Evolutionary conservation across 345 rosid genomes (phyloP).

Genomic region (Lepidium sativum): DNA sequence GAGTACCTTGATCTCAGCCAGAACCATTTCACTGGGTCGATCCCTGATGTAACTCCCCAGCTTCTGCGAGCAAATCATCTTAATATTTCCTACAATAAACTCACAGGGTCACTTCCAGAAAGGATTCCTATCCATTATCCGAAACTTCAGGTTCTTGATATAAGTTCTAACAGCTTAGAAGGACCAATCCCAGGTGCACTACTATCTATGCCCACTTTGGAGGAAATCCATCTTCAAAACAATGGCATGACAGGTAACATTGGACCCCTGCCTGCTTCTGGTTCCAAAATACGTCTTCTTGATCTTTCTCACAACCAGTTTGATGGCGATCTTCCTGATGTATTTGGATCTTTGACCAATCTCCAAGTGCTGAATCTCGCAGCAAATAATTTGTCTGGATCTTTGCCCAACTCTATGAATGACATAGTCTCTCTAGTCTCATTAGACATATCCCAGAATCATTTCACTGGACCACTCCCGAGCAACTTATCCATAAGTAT

Average conservation of each 20-base stretch:
- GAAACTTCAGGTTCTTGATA: slow-evolving; percentile 78
- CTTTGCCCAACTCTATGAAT: slow-evolving; percentile 71
- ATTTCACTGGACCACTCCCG: slow-evolving; percentile 71
- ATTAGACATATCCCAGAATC: slow-evolving; percentile 74
- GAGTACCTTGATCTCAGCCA: slow-evolving; percentile 88
- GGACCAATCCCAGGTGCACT: slow-evolving; percentile 58
- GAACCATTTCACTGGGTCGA: slow-evolving; percentile 59
- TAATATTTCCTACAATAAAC: slow-evolving; percentile 74
- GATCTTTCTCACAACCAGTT: slow-evolving; percentile 80
- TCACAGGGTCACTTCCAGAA: slow-evolving; percentile 56
- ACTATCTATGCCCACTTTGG: slow-evolving; percentile 56
- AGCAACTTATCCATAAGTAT: slow-evolving; percentile 55
- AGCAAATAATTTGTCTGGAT: slow-evolving; percentile 76
- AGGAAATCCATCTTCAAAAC: slow-evolving; percentile 61
- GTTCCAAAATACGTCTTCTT: slow-evolving; percentile 49
- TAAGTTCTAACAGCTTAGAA: slow-evolving; percentile 60
- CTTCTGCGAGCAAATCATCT: slow-evolving; percentile 84
- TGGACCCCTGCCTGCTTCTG: slow-evolving; percentile 36
- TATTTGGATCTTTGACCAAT: slow-evolving; percentile 50
- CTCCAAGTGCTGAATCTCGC: slow-evolving; percentile 73
- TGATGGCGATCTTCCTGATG: slow-evolving; percentile 63
- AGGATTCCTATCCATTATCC: slow-evolving; percentile 53
- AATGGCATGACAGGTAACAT: slow-evolving; percentile 60
- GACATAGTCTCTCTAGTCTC: slow-evolving; percentile 52
- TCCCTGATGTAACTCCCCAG: slow-evolving; percentile 72